phyloP scores from a whole-genome alignment of 805 yeast genomes.

The Komagataella pastoris region DNA sequence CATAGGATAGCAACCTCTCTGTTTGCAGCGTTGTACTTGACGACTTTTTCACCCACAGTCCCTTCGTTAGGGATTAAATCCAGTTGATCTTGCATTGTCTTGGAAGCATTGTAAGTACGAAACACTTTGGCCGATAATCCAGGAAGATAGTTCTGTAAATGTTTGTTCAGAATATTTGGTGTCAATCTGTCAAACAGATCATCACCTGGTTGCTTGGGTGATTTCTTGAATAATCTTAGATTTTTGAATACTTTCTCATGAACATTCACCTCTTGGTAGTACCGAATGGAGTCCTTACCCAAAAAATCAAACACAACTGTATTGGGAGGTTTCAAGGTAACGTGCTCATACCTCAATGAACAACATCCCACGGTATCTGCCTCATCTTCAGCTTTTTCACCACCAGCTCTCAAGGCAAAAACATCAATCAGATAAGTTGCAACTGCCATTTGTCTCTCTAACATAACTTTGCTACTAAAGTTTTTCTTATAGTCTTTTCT shows the following conservation, averaged over 20 bases:
- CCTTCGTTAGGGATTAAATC: slow-evolving; percentile 80
- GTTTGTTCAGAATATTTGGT: slow-evolving; percentile 72
- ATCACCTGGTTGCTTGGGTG: slow-evolving; percentile 86
- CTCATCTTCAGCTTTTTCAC: slow-evolving; percentile 93
- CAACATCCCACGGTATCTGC: slow-evolving; percentile 99
- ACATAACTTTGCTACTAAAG: slow-evolving; percentile 65
- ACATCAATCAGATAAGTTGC: slow-evolving; percentile 89
- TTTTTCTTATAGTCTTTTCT: slow-evolving; percentile 61
- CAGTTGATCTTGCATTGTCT: slow-evolving; percentile 91
- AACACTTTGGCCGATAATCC: slow-evolving; percentile 94
- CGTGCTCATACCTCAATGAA: slow-evolving; percentile 82
- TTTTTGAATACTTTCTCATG: slow-evolving; percentile 88
- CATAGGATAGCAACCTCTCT: slow-evolving; percentile 91
- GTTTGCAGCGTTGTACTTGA: slow-evolving; percentile 87
- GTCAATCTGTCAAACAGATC: slow-evolving; percentile 84
- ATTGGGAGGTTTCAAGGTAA: slow-evolving; percentile 74
- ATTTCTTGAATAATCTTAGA: slow-evolving; percentile 72
- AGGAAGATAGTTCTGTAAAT: slow-evolving; percentile 79
- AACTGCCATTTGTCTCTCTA: slow-evolving; percentile 82
- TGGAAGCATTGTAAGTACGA: slow-evolving; percentile 94
- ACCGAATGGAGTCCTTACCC: slow-evolving; percentile 92
- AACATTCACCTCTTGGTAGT: slow-evolving; percentile 84
- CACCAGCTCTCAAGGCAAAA: slow-evolving; percentile 94
- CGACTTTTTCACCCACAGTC: slow-evolving; percentile 75
- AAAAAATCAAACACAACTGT: slow-evolving; percentile 82